phyloP scores from a whole-genome alignment of 352 stramenopile genomes.

The Blastocystis sp. region DNA sequence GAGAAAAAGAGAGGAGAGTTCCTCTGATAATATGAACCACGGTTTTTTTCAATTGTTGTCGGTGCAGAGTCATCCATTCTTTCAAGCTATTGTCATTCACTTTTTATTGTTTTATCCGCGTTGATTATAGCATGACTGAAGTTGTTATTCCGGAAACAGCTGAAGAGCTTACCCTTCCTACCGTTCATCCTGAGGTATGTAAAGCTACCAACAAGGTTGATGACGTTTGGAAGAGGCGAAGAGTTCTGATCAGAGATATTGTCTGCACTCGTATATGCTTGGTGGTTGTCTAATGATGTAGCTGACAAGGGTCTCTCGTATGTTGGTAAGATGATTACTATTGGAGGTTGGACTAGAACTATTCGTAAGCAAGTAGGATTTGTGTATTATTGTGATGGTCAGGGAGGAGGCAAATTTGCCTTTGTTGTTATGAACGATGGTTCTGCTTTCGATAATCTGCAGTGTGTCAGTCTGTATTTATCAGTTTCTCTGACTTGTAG shows the following conservation, averaged over 20 bases:
- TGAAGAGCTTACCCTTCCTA: conserved; percentile 44
- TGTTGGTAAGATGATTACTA: conserved; percentile 73
- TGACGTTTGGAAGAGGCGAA: conserved; percentile 54
- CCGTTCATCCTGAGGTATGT: conserved; percentile 51
- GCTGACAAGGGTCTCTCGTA: conserved; percentile 58
- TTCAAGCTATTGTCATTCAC: neutral
- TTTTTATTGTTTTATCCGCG: neutral
- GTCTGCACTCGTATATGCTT: neutral
- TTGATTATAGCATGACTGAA: conserved; percentile 34
- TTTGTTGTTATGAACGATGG: conserved; percentile 95
- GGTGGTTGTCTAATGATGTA: neutral
- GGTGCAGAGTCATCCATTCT: neutral
- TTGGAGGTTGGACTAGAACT: conserved; percentile 92
- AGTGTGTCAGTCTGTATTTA: conserved; percentile 80
- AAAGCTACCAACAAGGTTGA: neutral
- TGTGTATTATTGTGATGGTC: neutral
- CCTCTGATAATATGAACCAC: neutral
- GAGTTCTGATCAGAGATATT: conserved; percentile 65
- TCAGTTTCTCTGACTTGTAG: conserved; percentile 73
- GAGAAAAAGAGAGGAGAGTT: conserved; percentile 6
- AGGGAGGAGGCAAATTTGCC: conserved; percentile 74
- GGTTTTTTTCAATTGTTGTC: neutral
- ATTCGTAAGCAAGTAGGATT: conserved; percentile 91
- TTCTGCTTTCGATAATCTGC: conserved; percentile 84
- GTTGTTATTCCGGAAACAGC: conserved; percentile 18